Conservation (phyloP, 768 basidiomycete genomes). For the Amanita jacksonii region DNA sequence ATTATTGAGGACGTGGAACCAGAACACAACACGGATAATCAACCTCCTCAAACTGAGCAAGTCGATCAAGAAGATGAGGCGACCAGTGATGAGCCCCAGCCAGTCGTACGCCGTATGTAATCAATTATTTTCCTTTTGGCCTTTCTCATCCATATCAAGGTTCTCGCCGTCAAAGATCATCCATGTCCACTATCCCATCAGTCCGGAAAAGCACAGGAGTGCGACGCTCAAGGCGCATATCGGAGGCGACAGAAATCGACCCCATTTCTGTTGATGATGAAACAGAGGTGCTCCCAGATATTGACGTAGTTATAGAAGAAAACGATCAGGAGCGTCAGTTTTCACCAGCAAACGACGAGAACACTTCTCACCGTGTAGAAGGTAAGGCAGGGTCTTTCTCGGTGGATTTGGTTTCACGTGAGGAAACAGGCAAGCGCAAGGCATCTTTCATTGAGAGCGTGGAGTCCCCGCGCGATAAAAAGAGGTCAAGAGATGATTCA, state of each 20-base stretch:
- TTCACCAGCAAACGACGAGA: slow-evolving; percentile 20
- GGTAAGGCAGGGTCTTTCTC: slow-evolving; percentile 14
- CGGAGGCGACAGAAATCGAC: slow-evolving; percentile 18
- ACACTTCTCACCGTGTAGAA: slow-evolving; percentile 20
- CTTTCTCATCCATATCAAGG: slow-evolving; percentile 1
- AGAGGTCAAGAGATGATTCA: slow-evolving; percentile 57
- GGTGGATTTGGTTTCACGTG: not conserved
- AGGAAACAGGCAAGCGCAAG: slow-evolving; percentile 51
- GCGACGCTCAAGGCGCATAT: slow-evolving; percentile 20
- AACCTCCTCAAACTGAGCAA: slow-evolving; percentile 9
- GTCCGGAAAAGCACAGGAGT: slow-evolving; percentile 19
- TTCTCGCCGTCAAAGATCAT: slow-evolving; percentile 29
- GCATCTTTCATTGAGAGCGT: slow-evolving; percentile 41
- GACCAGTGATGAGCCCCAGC: slow-evolving; percentile 26
- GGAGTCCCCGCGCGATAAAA: slow-evolving; percentile 42
- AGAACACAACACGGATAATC: not conserved
- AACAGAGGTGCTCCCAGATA: slow-evolving; percentile 16
- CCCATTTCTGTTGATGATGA: slow-evolving; percentile 15
- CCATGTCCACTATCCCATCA: slow-evolving; percentile 21
- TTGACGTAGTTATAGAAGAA: slow-evolving; percentile 19
- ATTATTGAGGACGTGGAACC: slow-evolving; percentile 2
- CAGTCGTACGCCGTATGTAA: slow-evolving; percentile 25
- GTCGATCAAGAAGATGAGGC: slow-evolving; percentile 14
- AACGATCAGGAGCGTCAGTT: slow-evolving; percentile 22
- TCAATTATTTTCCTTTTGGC: not conserved